Conservation (phyloP, 2,329 filamentous ascomycete species). For the Curvularia spicifera region DNA sequence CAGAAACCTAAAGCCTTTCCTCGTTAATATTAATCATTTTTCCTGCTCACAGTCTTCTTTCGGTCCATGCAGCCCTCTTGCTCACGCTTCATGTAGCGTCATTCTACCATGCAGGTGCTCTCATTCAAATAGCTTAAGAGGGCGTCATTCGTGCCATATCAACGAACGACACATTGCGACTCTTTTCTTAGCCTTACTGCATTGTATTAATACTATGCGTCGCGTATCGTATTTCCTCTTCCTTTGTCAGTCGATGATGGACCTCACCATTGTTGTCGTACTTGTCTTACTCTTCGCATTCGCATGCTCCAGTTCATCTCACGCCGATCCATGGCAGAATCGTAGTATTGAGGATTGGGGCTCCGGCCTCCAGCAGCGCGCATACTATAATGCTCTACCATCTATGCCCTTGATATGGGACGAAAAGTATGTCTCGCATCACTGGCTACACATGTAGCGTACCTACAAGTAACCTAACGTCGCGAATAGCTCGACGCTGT, state of each 20-base stretch:
- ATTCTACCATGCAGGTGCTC: neutral
- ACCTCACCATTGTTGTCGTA: slow-evolving; percentile 13
- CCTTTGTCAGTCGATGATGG: slow-evolving; percentile 10
- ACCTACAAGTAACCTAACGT: neutral
- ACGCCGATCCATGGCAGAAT: slow-evolving; percentile 19
- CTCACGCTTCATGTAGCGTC: no score
- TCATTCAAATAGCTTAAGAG: neutral
- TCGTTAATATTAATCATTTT: neutral
- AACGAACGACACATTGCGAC: neutral
- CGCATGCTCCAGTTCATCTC: slow-evolving; percentile 18
- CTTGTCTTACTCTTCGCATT: slow-evolving; percentile 19
- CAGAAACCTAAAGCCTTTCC: neutral
- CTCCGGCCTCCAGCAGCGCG: slow-evolving; percentile 25
- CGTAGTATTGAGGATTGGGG: slow-evolving; percentile 27
- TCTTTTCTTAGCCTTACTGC: no score
- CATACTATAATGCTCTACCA: slow-evolving; percentile 21
- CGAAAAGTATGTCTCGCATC: slow-evolving; percentile 15
- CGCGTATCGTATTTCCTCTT: slow-evolving; percentile 1
- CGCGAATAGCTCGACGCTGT: slow-evolving; percentile 14
- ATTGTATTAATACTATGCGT: neutral
- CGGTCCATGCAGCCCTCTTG: neutral
- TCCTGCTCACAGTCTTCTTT: neutral
- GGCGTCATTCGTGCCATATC: neutral
- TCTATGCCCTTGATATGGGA: slow-evolving; percentile 29
- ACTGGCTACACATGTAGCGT: neutral